Conservation (phyloP, 2,329 filamentous ascomycete species). For the Plenodomus tracheiphilus region DNA sequence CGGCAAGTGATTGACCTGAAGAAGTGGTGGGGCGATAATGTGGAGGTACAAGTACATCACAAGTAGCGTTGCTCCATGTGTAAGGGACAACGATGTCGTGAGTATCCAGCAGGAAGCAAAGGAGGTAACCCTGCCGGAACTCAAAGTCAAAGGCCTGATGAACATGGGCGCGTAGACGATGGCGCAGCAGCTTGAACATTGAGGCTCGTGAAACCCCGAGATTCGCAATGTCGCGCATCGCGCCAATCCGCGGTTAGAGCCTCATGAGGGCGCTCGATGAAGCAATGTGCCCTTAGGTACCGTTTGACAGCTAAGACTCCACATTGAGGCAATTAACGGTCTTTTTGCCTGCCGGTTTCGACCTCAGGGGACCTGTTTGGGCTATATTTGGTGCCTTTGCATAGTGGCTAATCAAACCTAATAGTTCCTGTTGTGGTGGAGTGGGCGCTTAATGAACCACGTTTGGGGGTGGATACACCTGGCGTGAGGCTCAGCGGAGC, state of each 20-base stretch:
- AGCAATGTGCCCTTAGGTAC: slow-evolving; percentile 14
- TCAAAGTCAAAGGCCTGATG: slow-evolving; percentile 9
- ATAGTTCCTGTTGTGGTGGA: slow-evolving; percentile 21
- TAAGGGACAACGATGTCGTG: slow-evolving; percentile 4
- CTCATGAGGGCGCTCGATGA: slow-evolving; percentile 14
- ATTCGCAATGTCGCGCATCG: slow-evolving; percentile 16
- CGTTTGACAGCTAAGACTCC: slow-evolving; percentile 26
- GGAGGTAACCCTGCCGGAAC: slow-evolving; percentile 4
- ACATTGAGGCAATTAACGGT: slow-evolving; percentile 34
- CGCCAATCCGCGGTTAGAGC: slow-evolving; percentile 15
- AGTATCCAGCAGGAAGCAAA: slow-evolving; percentile 3
- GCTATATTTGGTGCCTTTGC: slow-evolving; percentile 37
- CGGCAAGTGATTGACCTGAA: slow-evolving; percentile 74
- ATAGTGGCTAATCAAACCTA: slow-evolving; percentile 22
- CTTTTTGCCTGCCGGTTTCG: slow-evolving; percentile 24
- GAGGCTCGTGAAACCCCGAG: slow-evolving; percentile 25
- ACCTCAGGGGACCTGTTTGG: slow-evolving; percentile 15
- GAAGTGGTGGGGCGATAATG: slow-evolving; percentile 71
- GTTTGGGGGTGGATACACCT: slow-evolving; percentile 28
- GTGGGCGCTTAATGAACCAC: slow-evolving; percentile 35
- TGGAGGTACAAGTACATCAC: slow-evolving; percentile 42
- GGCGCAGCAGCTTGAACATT: slow-evolving; percentile 16
- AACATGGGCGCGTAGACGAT: slow-evolving; percentile 34
- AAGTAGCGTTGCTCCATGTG: slow-evolving; percentile 7
- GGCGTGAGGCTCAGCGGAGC: slow-evolving; percentile 33